Evolutionary conservation across 1,284 basidiomycete genomes (phyloP).

Genomic region (Wolfiporia cocos): DNA sequence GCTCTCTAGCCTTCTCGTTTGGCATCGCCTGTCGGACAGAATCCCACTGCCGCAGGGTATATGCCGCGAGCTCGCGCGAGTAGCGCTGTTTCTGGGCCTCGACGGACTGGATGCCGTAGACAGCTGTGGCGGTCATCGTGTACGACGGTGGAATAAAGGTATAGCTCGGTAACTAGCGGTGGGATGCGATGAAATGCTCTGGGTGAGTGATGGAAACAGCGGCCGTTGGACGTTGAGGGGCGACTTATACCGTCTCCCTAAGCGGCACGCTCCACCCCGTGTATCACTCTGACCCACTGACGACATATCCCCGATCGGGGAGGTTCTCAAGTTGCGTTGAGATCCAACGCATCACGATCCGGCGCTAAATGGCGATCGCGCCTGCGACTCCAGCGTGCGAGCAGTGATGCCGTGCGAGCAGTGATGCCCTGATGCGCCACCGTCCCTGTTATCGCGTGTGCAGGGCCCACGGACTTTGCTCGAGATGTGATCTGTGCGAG

Average conservation of each 20-base stretch:
- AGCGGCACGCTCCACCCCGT: conserved; percentile 14
- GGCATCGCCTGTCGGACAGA: conserved; percentile 25
- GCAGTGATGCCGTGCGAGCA: no score
- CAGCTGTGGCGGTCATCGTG: conserved; percentile 12
- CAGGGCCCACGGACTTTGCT: no score
- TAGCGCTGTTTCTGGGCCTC: conserved; percentile 48
- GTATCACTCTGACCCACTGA: conserved; percentile 10
- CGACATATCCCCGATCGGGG: conserved; percentile 17
- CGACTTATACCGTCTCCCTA: conserved; percentile 9
- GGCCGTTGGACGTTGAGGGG: not conserved
- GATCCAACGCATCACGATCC: not conserved
- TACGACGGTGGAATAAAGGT: not conserved
- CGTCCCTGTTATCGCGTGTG: no score
- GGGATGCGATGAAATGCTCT: no score
- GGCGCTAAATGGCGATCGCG: not conserved
- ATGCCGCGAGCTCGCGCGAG: conserved; percentile 49
- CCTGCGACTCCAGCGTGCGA: not conserved
- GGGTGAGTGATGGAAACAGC: conserved; percentile 1
- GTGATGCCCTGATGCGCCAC: no score
- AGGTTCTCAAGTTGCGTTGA: conserved; percentile 14
- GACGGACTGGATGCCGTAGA: conserved; percentile 18
- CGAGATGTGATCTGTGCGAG: no score
- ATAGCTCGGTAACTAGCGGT: not conserved
- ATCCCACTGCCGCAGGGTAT: conserved; percentile 54
- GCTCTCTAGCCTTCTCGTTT: conserved; percentile 6